Percentiles rank a stretch among this genome's conserved stretches.
phyloP scores from a whole-genome alignment of 2,329 filamentous ascomycete species.

The Paracorniculantispora psalliotae region DNA sequence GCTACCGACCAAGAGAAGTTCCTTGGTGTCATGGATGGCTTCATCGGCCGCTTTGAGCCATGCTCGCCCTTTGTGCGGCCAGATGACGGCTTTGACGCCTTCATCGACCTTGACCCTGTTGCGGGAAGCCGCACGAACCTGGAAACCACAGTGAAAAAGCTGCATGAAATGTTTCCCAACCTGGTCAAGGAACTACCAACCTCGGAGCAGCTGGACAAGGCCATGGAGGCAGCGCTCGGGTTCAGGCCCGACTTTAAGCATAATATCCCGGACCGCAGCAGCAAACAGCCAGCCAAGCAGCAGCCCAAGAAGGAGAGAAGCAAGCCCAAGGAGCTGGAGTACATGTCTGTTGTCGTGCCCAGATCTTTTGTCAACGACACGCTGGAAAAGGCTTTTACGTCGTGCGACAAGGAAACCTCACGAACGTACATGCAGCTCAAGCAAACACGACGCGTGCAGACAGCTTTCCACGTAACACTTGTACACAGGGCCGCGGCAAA shows the following conservation, averaged over 20 bases:
- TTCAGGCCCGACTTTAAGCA: slow-evolving; percentile 76
- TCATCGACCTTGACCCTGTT: slow-evolving; percentile 79
- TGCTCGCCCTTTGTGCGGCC: slow-evolving; percentile 62
- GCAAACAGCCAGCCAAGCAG: slow-evolving; percentile 26
- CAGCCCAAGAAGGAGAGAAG: slow-evolving; percentile 31
- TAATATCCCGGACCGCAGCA: slow-evolving; percentile 57
- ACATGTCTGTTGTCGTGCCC: slow-evolving; percentile 49
- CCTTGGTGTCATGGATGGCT: slow-evolving; percentile 89
- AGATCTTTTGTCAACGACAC: slow-evolving; percentile 41
- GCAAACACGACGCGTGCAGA: slow-evolving; percentile 68
- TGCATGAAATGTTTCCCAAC: slow-evolving; percentile 74
- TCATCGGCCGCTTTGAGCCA: slow-evolving; percentile 79
- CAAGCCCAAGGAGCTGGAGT: slow-evolving; percentile 46
- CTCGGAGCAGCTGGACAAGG: slow-evolving; percentile 69
- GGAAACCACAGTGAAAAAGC: slow-evolving; percentile 66
- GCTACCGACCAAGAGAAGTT: slow-evolving; percentile 69
- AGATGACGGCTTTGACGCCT: slow-evolving; percentile 74
- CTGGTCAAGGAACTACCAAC: slow-evolving; percentile 68
- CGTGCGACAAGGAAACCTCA: slow-evolving; percentile 38
- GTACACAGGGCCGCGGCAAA: slow-evolving; percentile 69
- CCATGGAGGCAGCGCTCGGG: slow-evolving; percentile 68
- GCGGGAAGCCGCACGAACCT: slow-evolving; percentile 79
- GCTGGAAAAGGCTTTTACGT: slow-evolving; percentile 66
- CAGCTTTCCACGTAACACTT: slow-evolving; percentile 89
- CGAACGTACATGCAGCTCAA: slow-evolving; percentile 71